These are phyloP conservation scores for Phytophthora agathidicida DNA, from an alignment of 352 stramenopile species.

Conservation along the genomic window DNA sequence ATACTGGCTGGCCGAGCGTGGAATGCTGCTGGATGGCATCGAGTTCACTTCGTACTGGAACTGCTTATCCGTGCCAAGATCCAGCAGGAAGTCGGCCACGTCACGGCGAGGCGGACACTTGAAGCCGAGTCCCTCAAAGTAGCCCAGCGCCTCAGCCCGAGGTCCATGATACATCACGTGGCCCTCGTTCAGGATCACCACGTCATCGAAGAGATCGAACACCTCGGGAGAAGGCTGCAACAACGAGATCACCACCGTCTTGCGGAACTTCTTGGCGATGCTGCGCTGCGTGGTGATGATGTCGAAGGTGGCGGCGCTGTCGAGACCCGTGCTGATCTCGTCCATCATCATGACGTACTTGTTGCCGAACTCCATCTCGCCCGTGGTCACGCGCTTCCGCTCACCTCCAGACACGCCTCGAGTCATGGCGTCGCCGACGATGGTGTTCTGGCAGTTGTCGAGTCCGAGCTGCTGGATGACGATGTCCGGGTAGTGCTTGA, in stretches of 20 bases:
- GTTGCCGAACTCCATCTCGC: conserved; percentile 86
- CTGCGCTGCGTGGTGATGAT: conserved; percentile 59
- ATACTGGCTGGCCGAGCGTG: conserved; percentile 32
- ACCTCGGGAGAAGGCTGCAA: too few species aligned
- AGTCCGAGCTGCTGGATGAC: conserved; percentile 59
- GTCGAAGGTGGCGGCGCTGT: conserved; percentile 67
- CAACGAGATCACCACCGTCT: conserved; percentile 66
- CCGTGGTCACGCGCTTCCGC: conserved; percentile 75
- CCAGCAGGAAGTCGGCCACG: conserved; percentile 90
- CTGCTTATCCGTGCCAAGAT: conserved; percentile 52
- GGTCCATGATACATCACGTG: too few species aligned
- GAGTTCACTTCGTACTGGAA: conserved; percentile 32
- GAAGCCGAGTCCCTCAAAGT: too few species aligned
- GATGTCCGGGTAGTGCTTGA: conserved; percentile 44
- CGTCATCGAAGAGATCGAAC: too few species aligned
- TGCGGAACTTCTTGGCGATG: conserved; percentile 54
- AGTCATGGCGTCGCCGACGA: conserved; percentile 66
- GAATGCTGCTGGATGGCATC: background rate
- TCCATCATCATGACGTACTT: conserved; percentile 87
- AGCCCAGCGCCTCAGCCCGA: too few species aligned
- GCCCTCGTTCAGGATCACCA: too few species aligned
- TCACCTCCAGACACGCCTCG: conserved; percentile 78
- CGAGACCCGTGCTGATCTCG: conserved; percentile 72
- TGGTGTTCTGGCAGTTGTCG: conserved; percentile 58
- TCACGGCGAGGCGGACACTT: too few species aligned